A percentile compares a stretch with the other conserved stretches of the same genome.
These are phyloP conservation scores for Hymenoscyphus salicellus DNA, from an alignment of 2,329 filamentous ascomycete genomes.

Conservation along the genomic window DNA sequence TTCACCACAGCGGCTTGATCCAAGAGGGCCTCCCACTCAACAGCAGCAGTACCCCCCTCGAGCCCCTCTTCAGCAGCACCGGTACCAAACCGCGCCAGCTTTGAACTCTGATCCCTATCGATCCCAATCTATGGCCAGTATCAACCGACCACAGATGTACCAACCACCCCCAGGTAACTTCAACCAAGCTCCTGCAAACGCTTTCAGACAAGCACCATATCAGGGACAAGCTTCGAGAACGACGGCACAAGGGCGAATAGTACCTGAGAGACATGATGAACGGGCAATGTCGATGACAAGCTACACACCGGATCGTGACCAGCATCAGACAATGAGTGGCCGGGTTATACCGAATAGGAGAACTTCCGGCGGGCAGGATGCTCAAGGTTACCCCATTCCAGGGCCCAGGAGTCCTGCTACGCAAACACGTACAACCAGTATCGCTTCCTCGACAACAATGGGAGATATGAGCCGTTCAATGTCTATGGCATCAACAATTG, in stretches of 20 bases:
- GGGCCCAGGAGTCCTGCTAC: constrained; percentile 41
- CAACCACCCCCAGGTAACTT: constrained; percentile 60
- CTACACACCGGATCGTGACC: constrained; percentile 69
- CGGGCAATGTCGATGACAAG: constrained; percentile 95
- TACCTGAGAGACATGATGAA: constrained; percentile 89
- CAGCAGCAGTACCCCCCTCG: constrained; percentile 47
- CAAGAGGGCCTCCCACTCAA: constrained; percentile 37
- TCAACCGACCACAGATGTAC: constrained; percentile 70
- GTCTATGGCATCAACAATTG: constrained; percentile 87
- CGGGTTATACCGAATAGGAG: constrained; percentile 79
- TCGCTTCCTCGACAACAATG: constrained; percentile 44
- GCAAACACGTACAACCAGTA: constrained; percentile 58
- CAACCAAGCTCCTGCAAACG: constrained; percentile 66
- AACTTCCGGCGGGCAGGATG: constrained; percentile 37
- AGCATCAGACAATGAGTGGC: constrained; percentile 91
- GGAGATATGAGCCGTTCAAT: constrained; percentile 63
- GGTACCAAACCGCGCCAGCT: constrained; percentile 59
- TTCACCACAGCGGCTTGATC: constrained; percentile 51
- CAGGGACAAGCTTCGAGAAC: constrained; percentile 66
- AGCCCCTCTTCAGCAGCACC: constrained; percentile 46
- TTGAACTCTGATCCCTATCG: constrained; percentile 83
- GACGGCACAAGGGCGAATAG: constrained; percentile 85
- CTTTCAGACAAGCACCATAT: constrained; percentile 76
- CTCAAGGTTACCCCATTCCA: constrained; percentile 28
- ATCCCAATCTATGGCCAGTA: constrained; percentile 86